Conservation (phyloP, 192 early-diverging fungal species). For the Allomyces javanicus region DNA sequence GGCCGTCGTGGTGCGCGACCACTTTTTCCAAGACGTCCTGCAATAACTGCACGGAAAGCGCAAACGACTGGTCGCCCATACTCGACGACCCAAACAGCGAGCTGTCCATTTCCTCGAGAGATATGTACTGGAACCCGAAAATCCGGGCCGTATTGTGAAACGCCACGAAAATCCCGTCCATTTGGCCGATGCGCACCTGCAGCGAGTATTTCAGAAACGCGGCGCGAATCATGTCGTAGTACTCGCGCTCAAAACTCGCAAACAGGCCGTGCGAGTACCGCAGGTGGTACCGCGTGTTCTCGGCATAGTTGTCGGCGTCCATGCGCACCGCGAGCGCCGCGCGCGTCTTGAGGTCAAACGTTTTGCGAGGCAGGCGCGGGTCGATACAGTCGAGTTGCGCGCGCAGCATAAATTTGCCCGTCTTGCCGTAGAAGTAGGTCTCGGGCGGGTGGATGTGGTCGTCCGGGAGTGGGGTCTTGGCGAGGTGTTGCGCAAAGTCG, state of each 20-base stretch:
- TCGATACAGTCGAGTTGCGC: constrained; percentile 79
- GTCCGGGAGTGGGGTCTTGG: constrained; percentile 4
- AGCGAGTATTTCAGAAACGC: constrained; percentile 76
- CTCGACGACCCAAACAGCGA: constrained; percentile 46
- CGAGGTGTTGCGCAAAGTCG: constrained; percentile 32
- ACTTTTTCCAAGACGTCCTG: constrained; percentile 39
- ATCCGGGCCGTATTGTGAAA: constrained; percentile 79
- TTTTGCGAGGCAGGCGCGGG: constrained; percentile 44
- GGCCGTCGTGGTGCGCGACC: constrained; percentile 31
- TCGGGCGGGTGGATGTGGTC: constrained; percentile 28
- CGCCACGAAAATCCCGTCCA: constrained; percentile 85
- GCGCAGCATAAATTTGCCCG: constrained; percentile 57
- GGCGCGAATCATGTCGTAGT: constrained; percentile 81
- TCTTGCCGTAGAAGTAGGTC: constrained; percentile 45
- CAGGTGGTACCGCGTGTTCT: constrained; percentile 51
- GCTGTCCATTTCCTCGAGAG: constrained; percentile 60
- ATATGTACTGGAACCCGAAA: constrained; percentile 90
- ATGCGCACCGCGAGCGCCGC: constrained; percentile 64
- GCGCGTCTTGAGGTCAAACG: constrained; percentile 86
- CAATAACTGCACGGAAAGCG: constrained; percentile 34
- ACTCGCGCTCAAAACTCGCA: constrained; percentile 77
- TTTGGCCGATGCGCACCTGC: constrained; percentile 79
- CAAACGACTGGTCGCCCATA: constrained; percentile 54
- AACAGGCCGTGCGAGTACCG: constrained; percentile 37
- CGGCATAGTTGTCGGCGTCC: constrained; percentile 52